Base-by-base conservation (phyloP, 495 filamentous ascomycete species). In the Hyaloscypha variabilis region DNA sequence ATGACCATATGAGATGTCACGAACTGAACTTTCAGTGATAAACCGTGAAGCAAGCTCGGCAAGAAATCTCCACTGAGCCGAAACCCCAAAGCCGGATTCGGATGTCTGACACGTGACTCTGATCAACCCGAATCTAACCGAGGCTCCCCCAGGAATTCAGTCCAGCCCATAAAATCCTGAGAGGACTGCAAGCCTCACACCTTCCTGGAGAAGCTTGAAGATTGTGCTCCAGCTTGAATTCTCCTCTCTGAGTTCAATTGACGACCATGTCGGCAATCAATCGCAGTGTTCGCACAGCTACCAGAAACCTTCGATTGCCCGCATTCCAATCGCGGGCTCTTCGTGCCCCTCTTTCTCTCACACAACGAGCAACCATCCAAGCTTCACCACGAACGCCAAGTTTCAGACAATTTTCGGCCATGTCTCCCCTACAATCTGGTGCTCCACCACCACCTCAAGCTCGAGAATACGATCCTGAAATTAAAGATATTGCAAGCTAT, bases 401-500 rank as follows among this genome's bases (percentile, higher is more conserved):
- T n/a, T 58, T 62, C 29, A 68, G 62, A 64, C 67, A 69, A 61
- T 88, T 88, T 74, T 88, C 85, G 62, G 87, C 84, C 65, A 84
- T 83, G 77, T 70, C 83, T 58, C 69, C 82, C 21, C 77, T 82
- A 57, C 79, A 81, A 72, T 86, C 84, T 71, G 78, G 73, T 56
- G 79, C 77, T 69, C 75, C 83, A 59, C 76, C 79, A 67, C 77
- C 85, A 73, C 72, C 83, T 49, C 73, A 77, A 66, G 69, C 76
- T 66, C 79, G 85, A 77, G 80, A 88, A 68, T 94, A 91, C 74
- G 95, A 99, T 74, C 87, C 89, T 62, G 96, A 98, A 77, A 92
- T 98, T 72, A 85, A 87, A 78, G 96, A 97, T 73, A 95, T 98
- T 82, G 94, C 95, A 25, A 85, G 82, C 76, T 99, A 97, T 77